Evolutionary conservation across 2,329 filamentous ascomycete genomes (phyloP), one percentile per base, ranked within the genome.

Genomic region (Eutypa lata): DNA sequence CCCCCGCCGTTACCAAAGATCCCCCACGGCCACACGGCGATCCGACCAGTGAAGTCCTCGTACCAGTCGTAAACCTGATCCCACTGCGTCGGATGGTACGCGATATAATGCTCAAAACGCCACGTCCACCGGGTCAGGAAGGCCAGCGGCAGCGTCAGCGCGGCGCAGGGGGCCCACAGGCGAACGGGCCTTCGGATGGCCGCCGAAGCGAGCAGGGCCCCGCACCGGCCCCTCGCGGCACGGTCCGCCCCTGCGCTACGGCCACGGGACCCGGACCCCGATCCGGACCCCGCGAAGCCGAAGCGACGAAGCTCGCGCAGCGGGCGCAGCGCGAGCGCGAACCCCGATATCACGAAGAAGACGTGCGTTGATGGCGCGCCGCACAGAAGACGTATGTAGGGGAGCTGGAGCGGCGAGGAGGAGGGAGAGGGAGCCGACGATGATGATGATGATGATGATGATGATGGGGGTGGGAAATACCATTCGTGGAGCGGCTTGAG

Each of bases 311-410:
- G 69, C 31, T 70, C 66, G 49, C 70, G 68, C 24, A 79, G 61
- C 2, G 76, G 72, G 56, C 75, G 75, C 57, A 72, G 70, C 7
- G 75, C 71, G 21, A 80, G 68, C 3, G 73, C 76, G 55, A 76
- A 78, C 37, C 77, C 77, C 1, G 76, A 79, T 35, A 80, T 76
- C 57, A 79, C 71, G 62, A 79, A 79, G 63, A 80, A 79, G 46
- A 80, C 71, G 59, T 77, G 73, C 2, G 80, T 77, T 73, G 77
- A 76, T 8, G 76, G 73, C 18, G 72, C 69, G 18, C 75, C 75
- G 57, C 69, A 76, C 19, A 77, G 50, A 26, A 77, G 65, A 50
- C 75, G 71, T 7, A 76, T 13, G 48, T 75, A 73, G 1, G 76
- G 77, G 14, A 78, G 62, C 60, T 79, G 76, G 19, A 78, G 56